A percentile compares a stretch with the other conserved stretches of the same genome.
Conservation (phyloP, 2,329 filamentous ascomycete species). For the Aspergillus arachidicola region DNA sequence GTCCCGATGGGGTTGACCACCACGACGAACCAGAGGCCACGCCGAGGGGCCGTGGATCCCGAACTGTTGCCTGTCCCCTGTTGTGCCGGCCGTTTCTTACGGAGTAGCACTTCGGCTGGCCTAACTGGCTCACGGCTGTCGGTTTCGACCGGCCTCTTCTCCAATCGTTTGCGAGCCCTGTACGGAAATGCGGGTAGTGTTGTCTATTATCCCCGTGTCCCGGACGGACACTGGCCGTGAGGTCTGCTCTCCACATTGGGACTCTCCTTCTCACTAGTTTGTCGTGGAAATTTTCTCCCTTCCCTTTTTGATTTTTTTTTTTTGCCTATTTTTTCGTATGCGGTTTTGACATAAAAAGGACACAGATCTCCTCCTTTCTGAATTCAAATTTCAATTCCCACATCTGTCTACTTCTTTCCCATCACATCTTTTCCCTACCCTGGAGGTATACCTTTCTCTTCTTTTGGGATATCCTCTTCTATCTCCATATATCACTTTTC, state of each 20-base stretch:
- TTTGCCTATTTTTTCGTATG: background rate
- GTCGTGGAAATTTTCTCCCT: background rate
- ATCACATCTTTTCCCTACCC: background rate
- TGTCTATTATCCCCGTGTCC: slow-evolving; percentile 1
- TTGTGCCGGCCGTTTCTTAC: slow-evolving; percentile 7
- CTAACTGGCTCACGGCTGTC: slow-evolving; percentile 16
- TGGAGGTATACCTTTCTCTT: background rate
- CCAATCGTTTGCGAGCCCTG: slow-evolving; percentile 7
- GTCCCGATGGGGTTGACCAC: slow-evolving; percentile 11
- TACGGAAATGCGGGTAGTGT: background rate
- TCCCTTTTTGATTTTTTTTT: background rate
- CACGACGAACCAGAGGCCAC: slow-evolving; percentile 13
- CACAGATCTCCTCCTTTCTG: slow-evolving; percentile 6
- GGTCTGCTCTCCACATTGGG: slow-evolving; percentile 19
- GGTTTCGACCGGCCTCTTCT: slow-evolving; percentile 25
- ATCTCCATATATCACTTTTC: background rate
- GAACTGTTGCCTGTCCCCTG: slow-evolving; percentile 12
- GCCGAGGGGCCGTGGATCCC: slow-evolving; percentile 19
- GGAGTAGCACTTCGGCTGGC: slow-evolving; percentile 9
- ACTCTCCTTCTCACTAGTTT: slow-evolving; percentile 9
- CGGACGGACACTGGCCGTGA: slow-evolving; percentile 7
- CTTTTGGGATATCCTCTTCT: background rate
- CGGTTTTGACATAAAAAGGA: slow-evolving; percentile 11
- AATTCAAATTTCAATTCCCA: background rate
- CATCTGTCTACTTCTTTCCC: background rate